Percentiles rank a stretch among this genome's conserved stretches.
Evolutionary conservation across 345 rosid species (phyloP).

Genomic region (Arabis alpina): DNA sequence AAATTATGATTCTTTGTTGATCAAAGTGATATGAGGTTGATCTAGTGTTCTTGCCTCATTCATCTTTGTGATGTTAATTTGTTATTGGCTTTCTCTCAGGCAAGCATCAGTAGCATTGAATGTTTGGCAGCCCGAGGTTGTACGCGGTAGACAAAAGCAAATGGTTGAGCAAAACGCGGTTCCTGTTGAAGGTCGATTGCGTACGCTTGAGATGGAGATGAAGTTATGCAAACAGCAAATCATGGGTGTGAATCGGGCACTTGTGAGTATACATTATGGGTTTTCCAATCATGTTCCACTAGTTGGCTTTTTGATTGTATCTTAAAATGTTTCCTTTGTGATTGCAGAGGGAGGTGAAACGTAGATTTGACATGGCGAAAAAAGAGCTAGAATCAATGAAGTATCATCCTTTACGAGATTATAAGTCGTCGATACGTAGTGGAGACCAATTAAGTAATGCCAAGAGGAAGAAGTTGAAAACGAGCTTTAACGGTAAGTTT

Average conservation of each 20-base stretch:
- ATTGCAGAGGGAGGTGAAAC: conserved; percentile 61
- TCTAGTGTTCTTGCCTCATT: conserved; percentile 14
- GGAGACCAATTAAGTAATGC: conserved; percentile 37
- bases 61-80: neutral
- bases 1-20: conserved; percentile 11
- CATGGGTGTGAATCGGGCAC: conserved; percentile 51
- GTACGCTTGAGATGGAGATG: conserved; percentile 78
- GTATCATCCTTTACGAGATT: conserved; percentile 78
- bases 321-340: conserved; percentile 1
- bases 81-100: conserved; percentile 49
- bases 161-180: conserved; percentile 79
- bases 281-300: conserved; percentile 3
- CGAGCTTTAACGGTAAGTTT: conserved; percentile 47
- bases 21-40: neutral
- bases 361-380: conserved; percentile 52
- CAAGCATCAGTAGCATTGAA: conserved; percentile 91
- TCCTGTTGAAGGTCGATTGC: conserved; percentile 62
- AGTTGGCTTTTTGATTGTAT: neutral
- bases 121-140: conserved; percentile 89
- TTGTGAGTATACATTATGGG: conserved; percentile 52
- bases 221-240: conserved; percentile 81
- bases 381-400: conserved; percentile 69
- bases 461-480: conserved; percentile 60
- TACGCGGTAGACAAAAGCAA: conserved; percentile 70
- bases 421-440: conserved; percentile 28